A percentile compares a stretch with the other conserved stretches of the same genome.
phyloP scores from a whole-genome alignment of 805 yeast genomes.

The Metschnikowia cerradonensis region DNA sequence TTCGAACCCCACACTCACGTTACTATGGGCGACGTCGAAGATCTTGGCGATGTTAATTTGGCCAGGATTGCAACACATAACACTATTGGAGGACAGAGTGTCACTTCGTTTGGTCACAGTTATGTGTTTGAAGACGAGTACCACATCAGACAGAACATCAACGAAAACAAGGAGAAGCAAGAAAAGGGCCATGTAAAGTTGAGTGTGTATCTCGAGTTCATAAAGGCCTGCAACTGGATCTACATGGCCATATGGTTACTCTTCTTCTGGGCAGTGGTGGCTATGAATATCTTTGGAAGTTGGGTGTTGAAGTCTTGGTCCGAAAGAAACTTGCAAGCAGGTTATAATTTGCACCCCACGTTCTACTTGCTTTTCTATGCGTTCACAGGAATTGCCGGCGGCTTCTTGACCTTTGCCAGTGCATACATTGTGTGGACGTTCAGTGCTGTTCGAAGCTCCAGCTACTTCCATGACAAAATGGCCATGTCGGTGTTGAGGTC shows the following conservation, averaged over 20 bases:
- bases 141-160: slow-evolving; percentile 15
- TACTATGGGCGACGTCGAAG: slow-evolving; percentile 22
- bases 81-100: slow-evolving; percentile 25
- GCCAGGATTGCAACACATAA: slow-evolving; percentile 15
- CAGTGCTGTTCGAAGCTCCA: slow-evolving; percentile 29
- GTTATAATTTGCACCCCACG: slow-evolving; percentile 23
- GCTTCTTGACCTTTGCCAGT: slow-evolving; percentile 24
- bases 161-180: slow-evolving; percentile 13
- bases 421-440: slow-evolving; percentile 30
- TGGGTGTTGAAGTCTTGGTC: slow-evolving; percentile 36
- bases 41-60: slow-evolving; percentile 13
- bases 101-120: slow-evolving; percentile 32
- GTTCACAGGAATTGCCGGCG: slow-evolving; percentile 26
- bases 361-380: slow-evolving; percentile 26
- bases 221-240: slow-evolving; percentile 30
- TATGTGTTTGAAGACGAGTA: slow-evolving; percentile 28
- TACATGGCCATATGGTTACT: slow-evolving; percentile 19
- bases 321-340: slow-evolving; percentile 24
- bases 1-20: slow-evolving; percentile 11
- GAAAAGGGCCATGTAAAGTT: slow-evolving; percentile 29
- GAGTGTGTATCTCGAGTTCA: slow-evolving; percentile 26
- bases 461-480: slow-evolving; percentile 35
- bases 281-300: slow-evolving; percentile 23
- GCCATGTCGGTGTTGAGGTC: slow-evolving; percentile 31
- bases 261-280: slow-evolving; percentile 22